A percentile compares a stretch with the other conserved stretches of the same genome.
Conservation (phyloP, 2,329 filamentous ascomycete species). For the Trichoderma koningiopsis region DNA sequence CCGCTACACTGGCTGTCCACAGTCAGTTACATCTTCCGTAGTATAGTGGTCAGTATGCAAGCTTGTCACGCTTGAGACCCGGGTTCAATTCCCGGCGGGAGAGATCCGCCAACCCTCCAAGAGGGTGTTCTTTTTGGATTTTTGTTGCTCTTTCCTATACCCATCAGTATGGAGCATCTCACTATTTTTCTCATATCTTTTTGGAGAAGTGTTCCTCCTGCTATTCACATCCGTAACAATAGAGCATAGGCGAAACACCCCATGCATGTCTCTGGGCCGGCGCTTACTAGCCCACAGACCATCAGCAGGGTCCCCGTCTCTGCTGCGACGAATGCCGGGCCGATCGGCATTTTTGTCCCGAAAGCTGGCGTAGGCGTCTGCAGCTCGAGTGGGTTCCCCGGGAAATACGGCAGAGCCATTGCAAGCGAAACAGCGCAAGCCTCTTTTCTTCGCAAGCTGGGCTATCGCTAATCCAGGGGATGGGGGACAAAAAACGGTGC, state of each 20-base stretch:
- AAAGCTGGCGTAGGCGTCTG: slow-evolving; percentile 5
- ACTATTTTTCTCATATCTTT: neutral
- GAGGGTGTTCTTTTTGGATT: slow-evolving; percentile 19
- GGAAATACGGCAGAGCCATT: slow-evolving; percentile 17
- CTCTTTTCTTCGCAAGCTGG: neutral
- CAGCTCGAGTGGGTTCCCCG: slow-evolving; percentile 11
- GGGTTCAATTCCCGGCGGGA: slow-evolving; percentile 33
- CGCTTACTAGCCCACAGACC: neutral
- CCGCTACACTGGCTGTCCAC: slow-evolving; percentile 25
- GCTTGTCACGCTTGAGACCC: slow-evolving; percentile 33
- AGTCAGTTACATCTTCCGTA: slow-evolving; percentile 28
- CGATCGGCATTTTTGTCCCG: slow-evolving; percentile 22
- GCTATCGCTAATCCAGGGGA: neutral
- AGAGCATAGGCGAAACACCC: neutral
- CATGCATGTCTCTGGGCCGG: neutral
- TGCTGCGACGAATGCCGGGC: slow-evolving; percentile 16
- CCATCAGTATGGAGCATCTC: neutral
- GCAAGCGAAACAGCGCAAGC: neutral
- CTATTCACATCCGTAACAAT: neutral
- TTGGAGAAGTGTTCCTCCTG: neutral
- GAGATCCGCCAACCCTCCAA: slow-evolving; percentile 25
- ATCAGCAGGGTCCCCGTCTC: neutral
- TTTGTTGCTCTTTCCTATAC: neutral
- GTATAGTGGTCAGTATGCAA: slow-evolving; percentile 33
- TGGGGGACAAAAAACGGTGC: neutral